Evolutionary conservation across 345 rosid species (phyloP), one percentile per base, ranked within the genome.

Genomic region (Citrus medica): DNA sequence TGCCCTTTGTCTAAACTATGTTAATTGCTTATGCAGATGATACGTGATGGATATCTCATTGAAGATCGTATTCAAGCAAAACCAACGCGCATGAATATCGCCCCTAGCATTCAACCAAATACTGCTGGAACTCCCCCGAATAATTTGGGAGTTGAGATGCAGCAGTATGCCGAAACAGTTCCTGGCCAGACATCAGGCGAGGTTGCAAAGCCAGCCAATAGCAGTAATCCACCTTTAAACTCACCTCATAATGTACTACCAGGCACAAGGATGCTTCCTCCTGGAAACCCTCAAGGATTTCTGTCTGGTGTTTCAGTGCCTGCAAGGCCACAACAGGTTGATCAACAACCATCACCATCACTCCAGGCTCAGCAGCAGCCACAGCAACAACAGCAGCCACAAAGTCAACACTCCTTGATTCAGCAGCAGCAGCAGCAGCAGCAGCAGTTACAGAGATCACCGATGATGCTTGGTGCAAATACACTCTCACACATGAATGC

Each of bases 371-470:
- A 84, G 82, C 82, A 76, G 70, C 90, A 77, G 40, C 70, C 73
- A 46, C 94, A 84, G 28, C 79, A 56, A 27, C 79, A 38, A 12
- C 84, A 42, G 78, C 85, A 79, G 71, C 88, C 84, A 51, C 91
- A 88, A 79, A 82, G 72, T 77, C 95, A 86, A 62, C 91, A 89
- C 59, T 75, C 91, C 68, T 79, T 88, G 83, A 80, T 87, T 79
- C 91, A 88, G 73, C 98, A 90, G 81, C 98, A 88, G 64, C 94
- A 89, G 30, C 98, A 88, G 64, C 91, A 88, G 73, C 98, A 90
- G 81, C 98, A 88, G 64, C 94, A 89, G 30, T 86, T 86, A 83
- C 92, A 88, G 85, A 89, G 99, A 82, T 80, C 98, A 61, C 61
- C 85, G 13, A 86, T 90, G 92, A 83, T 83, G 85, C 90, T 90